phyloP scores from a whole-genome alignment of 108 stramenopile species.

The Bacterosira constricta region DNA sequence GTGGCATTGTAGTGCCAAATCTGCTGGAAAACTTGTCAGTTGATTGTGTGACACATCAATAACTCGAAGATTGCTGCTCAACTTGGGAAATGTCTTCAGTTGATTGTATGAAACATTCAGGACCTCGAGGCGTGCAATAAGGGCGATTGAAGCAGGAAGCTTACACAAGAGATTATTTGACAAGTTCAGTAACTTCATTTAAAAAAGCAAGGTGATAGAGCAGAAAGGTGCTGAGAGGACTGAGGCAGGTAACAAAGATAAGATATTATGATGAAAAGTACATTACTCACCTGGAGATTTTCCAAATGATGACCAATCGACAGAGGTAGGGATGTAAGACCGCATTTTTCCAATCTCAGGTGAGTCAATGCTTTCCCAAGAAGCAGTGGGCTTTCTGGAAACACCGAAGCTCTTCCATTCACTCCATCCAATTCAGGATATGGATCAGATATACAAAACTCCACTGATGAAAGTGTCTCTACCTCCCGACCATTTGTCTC shows the following conservation, averaged over 20 bases:
- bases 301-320: slow-evolving; percentile 38
- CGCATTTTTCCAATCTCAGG: slow-evolving; percentile 16
- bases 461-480: not conserved
- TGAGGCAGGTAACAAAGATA: not conserved
- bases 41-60: slow-evolving; percentile 48
- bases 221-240: not conserved
- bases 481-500: not conserved
- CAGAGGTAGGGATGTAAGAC: slow-evolving; percentile 22
- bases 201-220: not conserved
- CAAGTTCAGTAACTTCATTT: slow-evolving; percentile 25
- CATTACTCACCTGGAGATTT: slow-evolving; percentile 35
- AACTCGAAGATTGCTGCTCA: slow-evolving; percentile 21
- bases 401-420: not conserved
- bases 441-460: slow-evolving; percentile 13
- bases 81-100: slow-evolving; percentile 21
- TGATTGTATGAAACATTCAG: slow-evolving; percentile 40
- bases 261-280: not conserved
- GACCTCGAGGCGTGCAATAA: slow-evolving; percentile 24
- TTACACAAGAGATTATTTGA: slow-evolving; percentile 30
- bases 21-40: slow-evolving; percentile 22
- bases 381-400: slow-evolving; percentile 40
- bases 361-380: slow-evolving; percentile 14
- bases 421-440: not conserved
- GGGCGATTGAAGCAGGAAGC: slow-evolving; percentile 26
- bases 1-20: slow-evolving; percentile 41